phyloP scores from a whole-genome alignment of 805 yeast genomes.

The Zygoascus flipseniorum region DNA sequence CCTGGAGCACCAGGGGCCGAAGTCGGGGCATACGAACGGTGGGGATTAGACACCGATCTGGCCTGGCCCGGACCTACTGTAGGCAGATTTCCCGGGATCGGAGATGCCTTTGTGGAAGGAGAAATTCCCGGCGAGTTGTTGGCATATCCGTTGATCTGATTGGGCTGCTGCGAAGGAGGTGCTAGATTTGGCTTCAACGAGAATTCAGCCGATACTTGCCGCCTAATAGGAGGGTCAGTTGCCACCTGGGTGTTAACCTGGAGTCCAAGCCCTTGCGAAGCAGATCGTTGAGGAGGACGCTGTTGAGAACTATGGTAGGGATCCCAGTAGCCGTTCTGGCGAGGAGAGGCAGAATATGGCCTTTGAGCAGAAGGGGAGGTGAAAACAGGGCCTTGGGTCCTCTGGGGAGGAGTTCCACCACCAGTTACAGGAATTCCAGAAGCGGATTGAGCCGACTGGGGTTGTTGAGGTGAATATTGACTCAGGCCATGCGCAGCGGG shows the following conservation, averaged over 20 bases:
- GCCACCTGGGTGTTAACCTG: not conserved
- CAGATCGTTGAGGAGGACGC: not conserved
- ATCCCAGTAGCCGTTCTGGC: not conserved
- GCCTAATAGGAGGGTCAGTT: not conserved
- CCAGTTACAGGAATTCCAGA: not conserved
- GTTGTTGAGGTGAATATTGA: constrained; percentile 3
- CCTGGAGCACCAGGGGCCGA: not conserved
- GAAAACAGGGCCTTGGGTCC: not conserved
- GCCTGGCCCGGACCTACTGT: not conserved
- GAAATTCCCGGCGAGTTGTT: not conserved
- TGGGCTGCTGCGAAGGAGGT: not conserved
- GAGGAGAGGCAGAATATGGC: not conserved
- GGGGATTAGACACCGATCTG: not conserved
- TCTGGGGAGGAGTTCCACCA: not conserved
- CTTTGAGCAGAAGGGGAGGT: not conserved
- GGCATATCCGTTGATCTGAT: not conserved
- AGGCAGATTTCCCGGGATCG: not conserved
- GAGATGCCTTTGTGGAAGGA: not conserved
- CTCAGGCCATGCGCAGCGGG: not conserved
- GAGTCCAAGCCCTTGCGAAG: not conserved
- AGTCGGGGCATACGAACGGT: not conserved
- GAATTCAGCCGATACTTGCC: not conserved
- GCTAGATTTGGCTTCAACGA: not conserved
- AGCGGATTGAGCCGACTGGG: not conserved
- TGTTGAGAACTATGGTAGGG: not conserved